Conservation (phyloP, 495 filamentous ascomycete genomes). For the Melanomma pulvis-pyrius region DNA sequence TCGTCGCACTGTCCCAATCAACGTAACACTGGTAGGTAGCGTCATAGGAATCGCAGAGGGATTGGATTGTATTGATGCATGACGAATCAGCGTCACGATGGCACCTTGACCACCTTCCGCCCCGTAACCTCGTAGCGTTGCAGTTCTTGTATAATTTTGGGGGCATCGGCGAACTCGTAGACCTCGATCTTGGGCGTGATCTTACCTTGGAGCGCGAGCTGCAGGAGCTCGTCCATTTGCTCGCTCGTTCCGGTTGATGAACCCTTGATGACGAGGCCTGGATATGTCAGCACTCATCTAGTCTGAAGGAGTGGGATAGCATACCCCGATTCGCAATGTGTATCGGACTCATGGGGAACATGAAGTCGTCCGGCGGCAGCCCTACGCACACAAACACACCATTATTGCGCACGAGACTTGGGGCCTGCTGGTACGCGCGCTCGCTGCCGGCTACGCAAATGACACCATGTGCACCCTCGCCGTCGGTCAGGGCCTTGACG, state of each 20-base stretch:
- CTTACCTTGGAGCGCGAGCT: constrained; percentile 25
- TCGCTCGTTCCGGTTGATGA: constrained; percentile 25
- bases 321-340: constrained; percentile 32
- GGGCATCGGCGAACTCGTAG: constrained; percentile 27
- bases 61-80: background rate
- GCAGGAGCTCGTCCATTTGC: constrained; percentile 35
- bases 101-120: constrained; percentile 28
- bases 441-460: constrained; percentile 13
- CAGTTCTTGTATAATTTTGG: constrained; percentile 31
- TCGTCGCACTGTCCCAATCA: too few relatives aligned
- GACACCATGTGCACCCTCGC: constrained; percentile 29
- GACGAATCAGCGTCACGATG: constrained; percentile 6
- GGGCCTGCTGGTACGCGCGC: constrained; percentile 15
- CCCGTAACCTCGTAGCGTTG: constrained; percentile 34
- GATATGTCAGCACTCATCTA: background rate
- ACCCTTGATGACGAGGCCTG: constrained; percentile 34
- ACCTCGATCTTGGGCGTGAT: constrained; percentile 37
- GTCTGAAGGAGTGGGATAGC: background rate
- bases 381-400: constrained; percentile 35
- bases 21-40: too few relatives aligned
- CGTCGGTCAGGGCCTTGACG: constrained; percentile 26
- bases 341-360: constrained; percentile 35
- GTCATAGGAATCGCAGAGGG: too few relatives aligned
- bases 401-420: constrained; percentile 21
- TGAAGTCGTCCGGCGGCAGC: constrained; percentile 27